Conservation (phyloP, 495 filamentous ascomycete species). For the Neurospora tetraspora region DNA sequence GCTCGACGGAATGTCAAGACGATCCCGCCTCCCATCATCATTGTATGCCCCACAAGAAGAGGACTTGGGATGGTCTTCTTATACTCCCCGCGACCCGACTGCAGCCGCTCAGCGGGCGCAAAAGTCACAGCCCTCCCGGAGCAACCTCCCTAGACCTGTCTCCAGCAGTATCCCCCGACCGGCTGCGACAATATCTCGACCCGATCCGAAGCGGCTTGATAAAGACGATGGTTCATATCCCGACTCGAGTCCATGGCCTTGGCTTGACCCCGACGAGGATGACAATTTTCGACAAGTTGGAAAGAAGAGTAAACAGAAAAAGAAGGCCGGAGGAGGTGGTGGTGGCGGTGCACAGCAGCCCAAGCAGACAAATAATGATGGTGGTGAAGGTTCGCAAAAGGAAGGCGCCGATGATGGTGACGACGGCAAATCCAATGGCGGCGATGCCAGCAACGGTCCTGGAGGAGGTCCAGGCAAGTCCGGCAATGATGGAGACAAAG, state of each 20-base stretch:
- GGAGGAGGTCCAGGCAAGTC: slow-evolving; percentile 8
- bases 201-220: not conserved
- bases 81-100: slow-evolving; percentile 8
- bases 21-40: slow-evolving; percentile 3
- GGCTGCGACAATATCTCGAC: not conserved
- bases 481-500: slow-evolving; percentile 19
- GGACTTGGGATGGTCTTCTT: slow-evolving; percentile 1
- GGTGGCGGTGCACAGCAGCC: slow-evolving; percentile 5
- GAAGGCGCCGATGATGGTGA: slow-evolving; percentile 21
- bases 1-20: slow-evolving; percentile 11
- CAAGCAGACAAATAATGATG: slow-evolving; percentile 8
- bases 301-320: slow-evolving; percentile 27
- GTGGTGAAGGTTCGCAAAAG: slow-evolving; percentile 38
- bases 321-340: slow-evolving; percentile 6
- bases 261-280: slow-evolving; percentile 35
- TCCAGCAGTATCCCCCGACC: not conserved
- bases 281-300: slow-evolving; percentile 36
- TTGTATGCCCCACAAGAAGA: slow-evolving; percentile 1
- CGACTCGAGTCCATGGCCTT: slow-evolving; percentile 21
- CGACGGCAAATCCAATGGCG: slow-evolving; percentile 14
- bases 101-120: slow-evolving; percentile 13
- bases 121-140: not conserved
- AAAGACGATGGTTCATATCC: slow-evolving; percentile 12
- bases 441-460: slow-evolving; percentile 9
- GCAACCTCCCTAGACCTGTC: not conserved